Evolutionary conservation across 2,329 filamentous ascomycete genomes (phyloP).

Genomic region (Sarocladiaceae sp.): DNA sequence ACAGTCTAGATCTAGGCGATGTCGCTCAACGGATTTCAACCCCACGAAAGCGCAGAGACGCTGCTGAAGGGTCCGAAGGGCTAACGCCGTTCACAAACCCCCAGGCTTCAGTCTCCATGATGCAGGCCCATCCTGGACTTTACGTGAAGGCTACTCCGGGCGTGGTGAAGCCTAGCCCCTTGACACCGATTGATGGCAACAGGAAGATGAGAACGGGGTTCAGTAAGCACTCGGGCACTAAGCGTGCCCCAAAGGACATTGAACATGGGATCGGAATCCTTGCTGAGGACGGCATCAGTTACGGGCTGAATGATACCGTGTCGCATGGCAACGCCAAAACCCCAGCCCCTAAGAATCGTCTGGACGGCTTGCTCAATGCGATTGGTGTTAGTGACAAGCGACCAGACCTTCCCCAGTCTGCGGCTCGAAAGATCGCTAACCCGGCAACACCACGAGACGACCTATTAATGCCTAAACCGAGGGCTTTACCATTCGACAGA

Average conservation of each 20-base stretch:
- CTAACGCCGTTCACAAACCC: background rate
- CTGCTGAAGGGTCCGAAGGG: background rate
- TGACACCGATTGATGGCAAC: conserved; percentile 35
- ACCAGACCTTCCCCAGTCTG: conserved; percentile 21
- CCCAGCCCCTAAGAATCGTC: conserved; percentile 20
- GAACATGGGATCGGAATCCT: conserved; percentile 36
- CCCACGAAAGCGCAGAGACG: conserved; percentile 29
- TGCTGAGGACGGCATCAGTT: conserved; percentile 43
- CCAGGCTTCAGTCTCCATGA: background rate
- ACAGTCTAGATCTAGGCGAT: conserved; percentile 54
- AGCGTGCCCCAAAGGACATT: conserved; percentile 19
- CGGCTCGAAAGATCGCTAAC: conserved; percentile 13
- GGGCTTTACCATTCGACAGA: conserved; percentile 37
- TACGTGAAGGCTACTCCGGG: background rate
- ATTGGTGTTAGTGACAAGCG: conserved; percentile 14
- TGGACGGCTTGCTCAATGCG: conserved; percentile 30
- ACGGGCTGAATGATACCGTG: conserved; percentile 5
- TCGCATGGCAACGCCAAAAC: conserved; percentile 2
- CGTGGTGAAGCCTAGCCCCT: conserved; percentile 18
- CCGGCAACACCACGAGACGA: conserved; percentile 17
- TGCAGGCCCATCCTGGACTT: background rate
- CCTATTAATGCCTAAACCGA: conserved; percentile 32
- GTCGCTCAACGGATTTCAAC: conserved; percentile 28
- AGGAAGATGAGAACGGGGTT: conserved; percentile 11
- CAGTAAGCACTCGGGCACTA: background rate